phyloP scores from a whole-genome alignment of 768 basidiomycete species.

The Stropharia rugosoannulata region DNA sequence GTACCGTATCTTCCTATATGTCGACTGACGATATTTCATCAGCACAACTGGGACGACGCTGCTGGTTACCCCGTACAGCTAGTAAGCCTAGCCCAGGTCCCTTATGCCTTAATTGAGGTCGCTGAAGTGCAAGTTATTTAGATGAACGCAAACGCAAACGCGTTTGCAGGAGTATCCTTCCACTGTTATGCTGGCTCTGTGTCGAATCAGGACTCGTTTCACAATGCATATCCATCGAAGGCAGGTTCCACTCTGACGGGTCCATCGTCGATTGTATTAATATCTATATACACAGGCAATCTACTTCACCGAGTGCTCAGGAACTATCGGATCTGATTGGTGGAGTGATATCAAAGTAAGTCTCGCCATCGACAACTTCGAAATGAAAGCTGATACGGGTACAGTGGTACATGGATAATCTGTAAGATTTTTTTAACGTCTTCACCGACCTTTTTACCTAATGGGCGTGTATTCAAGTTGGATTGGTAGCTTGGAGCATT shows the following conservation, averaged over 20 bases:
- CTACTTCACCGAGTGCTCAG: constrained; percentile 64
- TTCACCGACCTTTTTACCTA: not conserved
- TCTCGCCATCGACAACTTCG: not conserved
- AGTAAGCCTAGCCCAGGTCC: constrained; percentile 18
- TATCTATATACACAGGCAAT: constrained; percentile 38
- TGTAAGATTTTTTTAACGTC: constrained; percentile 26
- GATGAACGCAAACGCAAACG: constrained; percentile 56
- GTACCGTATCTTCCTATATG: not conserved
- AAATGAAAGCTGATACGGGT: not conserved
- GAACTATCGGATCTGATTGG: constrained; percentile 69
- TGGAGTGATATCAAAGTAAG: constrained; percentile 77
- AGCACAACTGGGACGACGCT: constrained; percentile 77
- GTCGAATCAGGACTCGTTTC: constrained; percentile 54
- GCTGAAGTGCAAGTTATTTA: constrained; percentile 1
- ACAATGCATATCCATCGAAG: constrained; percentile 54
- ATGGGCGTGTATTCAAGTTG: constrained; percentile 15
- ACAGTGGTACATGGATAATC: constrained; percentile 70
- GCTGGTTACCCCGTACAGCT: constrained; percentile 59
- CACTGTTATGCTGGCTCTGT: constrained; percentile 69
- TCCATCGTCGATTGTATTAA: not conserved
- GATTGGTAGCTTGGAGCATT: constrained; percentile 28
- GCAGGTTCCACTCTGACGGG: constrained; percentile 19
- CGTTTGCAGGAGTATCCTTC: constrained; percentile 67
- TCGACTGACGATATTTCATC: not conserved
- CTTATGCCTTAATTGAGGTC: not conserved